These are phyloP conservation scores for Fusarium sp. DNA, from an alignment of 2,329 filamentous ascomycete species.

Conservation along the genomic window DNA sequence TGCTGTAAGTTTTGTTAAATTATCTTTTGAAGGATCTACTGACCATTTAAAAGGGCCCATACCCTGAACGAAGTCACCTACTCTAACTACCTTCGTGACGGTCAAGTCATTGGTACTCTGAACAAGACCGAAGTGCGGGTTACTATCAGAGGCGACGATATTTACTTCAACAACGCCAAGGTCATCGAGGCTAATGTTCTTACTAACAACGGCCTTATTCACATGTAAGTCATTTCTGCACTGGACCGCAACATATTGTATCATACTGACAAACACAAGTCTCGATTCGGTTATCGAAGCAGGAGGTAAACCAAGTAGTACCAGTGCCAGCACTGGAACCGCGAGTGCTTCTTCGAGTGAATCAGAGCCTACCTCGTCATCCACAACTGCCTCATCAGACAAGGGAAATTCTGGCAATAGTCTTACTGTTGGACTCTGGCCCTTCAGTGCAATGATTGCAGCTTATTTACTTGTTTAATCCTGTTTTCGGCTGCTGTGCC, in stretches of 20 bases:
- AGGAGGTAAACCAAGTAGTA: constrained; percentile 3
- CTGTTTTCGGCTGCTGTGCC: background rate
- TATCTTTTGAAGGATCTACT: background rate
- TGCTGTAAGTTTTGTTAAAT: constrained; percentile 20
- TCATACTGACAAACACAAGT: background rate
- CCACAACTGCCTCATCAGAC: background rate
- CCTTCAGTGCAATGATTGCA: constrained; percentile 4
- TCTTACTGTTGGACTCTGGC: background rate
- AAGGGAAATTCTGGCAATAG: constrained; percentile 1
- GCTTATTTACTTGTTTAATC: constrained; percentile 17
- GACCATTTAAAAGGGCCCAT: constrained; percentile 17
- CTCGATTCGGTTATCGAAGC: constrained; percentile 12
- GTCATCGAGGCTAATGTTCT: constrained; percentile 41
- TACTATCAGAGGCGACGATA: constrained; percentile 25
- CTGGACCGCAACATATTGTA: too few relatives aligned
- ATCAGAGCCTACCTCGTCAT: constrained; percentile 1
- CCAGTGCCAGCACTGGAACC: background rate
- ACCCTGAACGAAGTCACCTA: constrained; percentile 41
- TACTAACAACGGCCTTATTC: constrained; percentile 42
- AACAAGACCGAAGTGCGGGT: constrained; percentile 37
- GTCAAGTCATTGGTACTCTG: constrained; percentile 30
- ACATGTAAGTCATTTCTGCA: constrained; percentile 36
- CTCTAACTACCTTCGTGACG: constrained; percentile 32
- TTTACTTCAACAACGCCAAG: constrained; percentile 46
- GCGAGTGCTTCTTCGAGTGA: constrained; percentile 11